phyloP scores from a whole-genome alignment of 768 basidiomycete genomes.

The Phlebiopsis flavidoalba region DNA sequence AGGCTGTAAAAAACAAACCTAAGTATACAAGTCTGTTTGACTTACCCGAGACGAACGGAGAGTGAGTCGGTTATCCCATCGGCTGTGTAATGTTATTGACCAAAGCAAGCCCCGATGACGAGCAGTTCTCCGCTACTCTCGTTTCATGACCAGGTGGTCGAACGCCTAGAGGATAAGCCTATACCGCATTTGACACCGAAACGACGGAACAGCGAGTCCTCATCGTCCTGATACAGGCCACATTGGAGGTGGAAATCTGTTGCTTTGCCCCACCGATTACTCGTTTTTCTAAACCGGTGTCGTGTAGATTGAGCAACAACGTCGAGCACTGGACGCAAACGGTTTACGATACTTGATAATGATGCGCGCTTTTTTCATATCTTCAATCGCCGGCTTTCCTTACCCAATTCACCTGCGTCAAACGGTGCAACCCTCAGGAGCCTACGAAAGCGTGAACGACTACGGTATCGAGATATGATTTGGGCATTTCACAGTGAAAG shows the following conservation, averaged over 20 bases:
- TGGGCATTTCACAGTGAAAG: constrained; percentile 98
- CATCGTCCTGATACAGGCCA: constrained; percentile 79
- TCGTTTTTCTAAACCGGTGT: not conserved
- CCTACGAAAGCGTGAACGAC: constrained; percentile 63
- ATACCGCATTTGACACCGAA: constrained; percentile 69
- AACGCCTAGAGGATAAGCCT: constrained; percentile 55
- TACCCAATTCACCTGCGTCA: constrained; percentile 41
- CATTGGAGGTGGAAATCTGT: constrained; percentile 56
- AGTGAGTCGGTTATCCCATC: constrained; percentile 33
- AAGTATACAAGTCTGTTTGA: constrained; percentile 53
- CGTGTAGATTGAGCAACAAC: constrained; percentile 79
- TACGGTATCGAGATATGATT: constrained; percentile 90
- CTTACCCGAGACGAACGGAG: constrained; percentile 33
- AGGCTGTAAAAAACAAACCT: constrained; percentile 21
- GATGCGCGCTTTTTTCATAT: constrained; percentile 89
- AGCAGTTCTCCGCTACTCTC: constrained; percentile 54
- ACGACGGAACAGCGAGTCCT: constrained; percentile 85
- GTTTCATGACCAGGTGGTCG: constrained; percentile 59
- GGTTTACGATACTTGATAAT: constrained; percentile 91
- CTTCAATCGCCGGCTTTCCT: constrained; percentile 60
- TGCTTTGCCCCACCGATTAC: not conserved
- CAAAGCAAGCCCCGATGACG: constrained; percentile 42
- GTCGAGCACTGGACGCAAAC: constrained; percentile 85
- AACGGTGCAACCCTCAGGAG: constrained; percentile 35
- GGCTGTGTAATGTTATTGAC: constrained; percentile 2